Evolutionary conservation across 148 eudicot species (phyloP), one percentile per base, ranked within the genome.

Genomic region (Fagopyrum esculentum): DNA sequence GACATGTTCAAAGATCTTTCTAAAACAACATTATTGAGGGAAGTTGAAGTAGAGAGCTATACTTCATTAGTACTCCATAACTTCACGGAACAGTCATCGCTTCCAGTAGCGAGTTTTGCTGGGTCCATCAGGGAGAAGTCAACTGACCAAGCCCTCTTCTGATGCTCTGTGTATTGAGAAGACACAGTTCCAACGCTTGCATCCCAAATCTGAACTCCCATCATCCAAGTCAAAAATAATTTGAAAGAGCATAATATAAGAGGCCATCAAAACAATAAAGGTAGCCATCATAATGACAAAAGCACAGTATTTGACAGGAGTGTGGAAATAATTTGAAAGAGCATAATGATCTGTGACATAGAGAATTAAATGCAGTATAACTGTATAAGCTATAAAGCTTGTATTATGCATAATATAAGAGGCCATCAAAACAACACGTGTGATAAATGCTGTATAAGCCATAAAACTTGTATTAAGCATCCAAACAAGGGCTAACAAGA

Each of bases 121-220:
- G 99, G 97, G 77, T 90, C 94, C 43, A 83, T 86, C 46, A 56
- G 87, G 61, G 99, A 95, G 66, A 92, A 92, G 82, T 95, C 97
- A 76, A 95, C 89, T 71, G 99, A 89, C 99, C 99, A 95, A 75
- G 96, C 94, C 80, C 99, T 87, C 78, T 85, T 85, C 59, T 76
- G 76, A 73, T 95, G 99, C 78, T 92, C 99, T n/a, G 17, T 56
- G 76, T 81, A 82, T 61, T 84, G 86, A 61, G 86, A 79, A 76
- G 86, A 83, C 43, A 45, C 85, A 72, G 86, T 82, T 51, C 92
- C 91, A 73, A 86, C 85, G 71, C 85, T 84, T 64, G 88, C 93
- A 85, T 95, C 99, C 99, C 99, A 95, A 49, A 92, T 70, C 99
- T 94, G 84, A 19, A 76, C 16, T 22, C 50, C 80, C 74, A 60